Percentiles rank a stretch among this genome's conserved stretches.
phyloP scores from a whole-genome alignment of 371 early-diverging fungal species.

The Apophysomyces sp. region DNA sequence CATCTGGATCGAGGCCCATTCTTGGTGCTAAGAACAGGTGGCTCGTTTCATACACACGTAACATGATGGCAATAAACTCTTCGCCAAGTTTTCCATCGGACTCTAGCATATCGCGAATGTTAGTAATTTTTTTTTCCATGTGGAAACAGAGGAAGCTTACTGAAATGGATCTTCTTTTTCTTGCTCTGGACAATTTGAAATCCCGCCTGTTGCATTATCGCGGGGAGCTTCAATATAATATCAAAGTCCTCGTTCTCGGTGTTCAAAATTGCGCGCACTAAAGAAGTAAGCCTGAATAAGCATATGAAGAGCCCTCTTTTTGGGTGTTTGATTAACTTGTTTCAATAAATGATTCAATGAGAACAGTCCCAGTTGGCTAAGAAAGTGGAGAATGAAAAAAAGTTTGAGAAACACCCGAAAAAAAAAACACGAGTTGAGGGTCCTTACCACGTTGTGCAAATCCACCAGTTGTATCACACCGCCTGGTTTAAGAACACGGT shows the following conservation, averaged over 20 bases:
- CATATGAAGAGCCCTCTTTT: too few relatives aligned
- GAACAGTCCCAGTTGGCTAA: conserved; percentile 30
- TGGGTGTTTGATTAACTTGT: too few relatives aligned
- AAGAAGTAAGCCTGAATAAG: too few relatives aligned
- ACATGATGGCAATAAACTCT: conserved; percentile 20
- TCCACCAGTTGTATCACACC: conserved; percentile 40
- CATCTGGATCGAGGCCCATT: conserved; percentile 32
- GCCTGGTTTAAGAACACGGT: conserved; percentile 36
- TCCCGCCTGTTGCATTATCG: conserved; percentile 15
- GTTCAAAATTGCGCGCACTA: conserved; percentile 23
- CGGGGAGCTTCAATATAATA: conserved; percentile 18
- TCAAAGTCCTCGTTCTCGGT: conserved; percentile 20
- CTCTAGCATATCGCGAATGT: background rate
- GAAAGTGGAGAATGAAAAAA: background rate
- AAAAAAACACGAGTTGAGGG: background rate
- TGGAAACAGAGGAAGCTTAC: conserved; percentile 11
- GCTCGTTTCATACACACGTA: conserved; percentile 18
- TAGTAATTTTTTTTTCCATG: background rate
- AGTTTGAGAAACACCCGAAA: background rate
- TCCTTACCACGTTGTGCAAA: conserved; percentile 25
- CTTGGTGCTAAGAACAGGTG: conserved; percentile 17
- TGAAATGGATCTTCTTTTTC: conserved; percentile 24
- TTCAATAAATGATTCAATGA: conserved; percentile 42
- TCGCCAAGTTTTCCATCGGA: conserved; percentile 29
- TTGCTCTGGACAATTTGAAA: conserved; percentile 26